These are phyloP conservation scores for Diplotaxis tenuifolia DNA, from an alignment of 345 rosid genomes.

Conservation along the genomic window DNA sequence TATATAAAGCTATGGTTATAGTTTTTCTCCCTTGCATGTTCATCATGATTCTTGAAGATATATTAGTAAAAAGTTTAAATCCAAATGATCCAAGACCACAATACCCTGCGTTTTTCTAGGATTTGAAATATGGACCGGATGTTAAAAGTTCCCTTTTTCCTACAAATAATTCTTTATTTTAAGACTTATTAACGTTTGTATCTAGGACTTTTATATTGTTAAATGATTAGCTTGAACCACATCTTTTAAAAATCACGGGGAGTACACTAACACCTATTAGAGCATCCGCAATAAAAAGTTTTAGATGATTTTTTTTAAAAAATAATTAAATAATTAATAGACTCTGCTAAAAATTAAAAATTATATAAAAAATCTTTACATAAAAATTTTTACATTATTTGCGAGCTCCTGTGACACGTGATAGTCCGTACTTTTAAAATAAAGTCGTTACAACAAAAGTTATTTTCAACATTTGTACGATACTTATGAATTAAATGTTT, in stretches of 20 bases:
- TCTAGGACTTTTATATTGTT: background rate
- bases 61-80: background rate
- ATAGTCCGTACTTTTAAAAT: no score
- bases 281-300: no score
- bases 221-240: background rate
- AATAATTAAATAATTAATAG: no score
- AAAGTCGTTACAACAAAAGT: background rate
- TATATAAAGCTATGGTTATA: no score
- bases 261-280: background rate
- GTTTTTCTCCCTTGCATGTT: background rate
- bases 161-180: background rate
- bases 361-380: no score
- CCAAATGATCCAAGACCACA: background rate
- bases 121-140: background rate
- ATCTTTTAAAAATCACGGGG: background rate
- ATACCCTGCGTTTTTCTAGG: background rate
- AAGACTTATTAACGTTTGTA: constrained; percentile 2
- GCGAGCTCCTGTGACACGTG: no score
- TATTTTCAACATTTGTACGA: background rate
- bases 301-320: no score
- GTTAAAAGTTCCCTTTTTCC: background rate
- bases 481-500: background rate
- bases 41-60: background rate
- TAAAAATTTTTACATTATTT: no score
- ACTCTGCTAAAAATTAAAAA: no score